Base-by-base conservation (phyloP, 176 grass and related monocot genomes). In the Musa beccarii region DNA sequence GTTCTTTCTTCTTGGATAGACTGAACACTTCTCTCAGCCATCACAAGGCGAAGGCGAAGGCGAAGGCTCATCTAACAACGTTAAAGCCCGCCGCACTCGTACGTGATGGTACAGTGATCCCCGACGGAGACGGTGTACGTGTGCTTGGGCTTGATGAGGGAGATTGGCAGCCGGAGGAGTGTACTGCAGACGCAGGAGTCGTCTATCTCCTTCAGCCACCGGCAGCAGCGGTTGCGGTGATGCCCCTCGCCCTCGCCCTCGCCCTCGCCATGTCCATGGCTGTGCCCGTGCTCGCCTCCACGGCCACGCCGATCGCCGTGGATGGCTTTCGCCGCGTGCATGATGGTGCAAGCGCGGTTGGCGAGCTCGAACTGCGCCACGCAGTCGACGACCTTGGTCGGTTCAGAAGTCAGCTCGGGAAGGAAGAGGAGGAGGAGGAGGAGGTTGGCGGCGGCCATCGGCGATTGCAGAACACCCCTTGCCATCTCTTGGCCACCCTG, bases 71-170 rank as follows among this genome's bases (percentile, higher is more conserved):
- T 29, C 1, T 29, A 29, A 29, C 28, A 2, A 29, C 34, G 34
- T 6, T 43, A 43, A 43, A 43, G 34, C 6, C 87, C 87, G 1
- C 78, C 78, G 75, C 92, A 96, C 25, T 83, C 69, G 83, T 89
- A 96, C 49, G 63, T 84, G 74, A 86, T 19, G 23, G 75, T 85
- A 79, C 92, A 96, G 10, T 55, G 72, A 12, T 21, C 0, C 11
- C 89, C 89, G 2, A 96, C 89, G 51, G 53, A 75, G 17, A 92
- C 10, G 53, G 76, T 84, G 83, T 84, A 96, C 63, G 55, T 86
- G 76, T 96, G 92, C 87, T 90, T 86, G n/a, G 89, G 85, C 81
- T 82, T 96, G 52, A 87, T 56, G 12, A 96, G 83, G 84, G 92
- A 96, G 8, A 72, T 17, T 62, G 92, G 92, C 13, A 96, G 74